Evolutionary conservation across 2,329 filamentous ascomycete genomes (phyloP).

Genomic region (Monilinia laxa): DNA sequence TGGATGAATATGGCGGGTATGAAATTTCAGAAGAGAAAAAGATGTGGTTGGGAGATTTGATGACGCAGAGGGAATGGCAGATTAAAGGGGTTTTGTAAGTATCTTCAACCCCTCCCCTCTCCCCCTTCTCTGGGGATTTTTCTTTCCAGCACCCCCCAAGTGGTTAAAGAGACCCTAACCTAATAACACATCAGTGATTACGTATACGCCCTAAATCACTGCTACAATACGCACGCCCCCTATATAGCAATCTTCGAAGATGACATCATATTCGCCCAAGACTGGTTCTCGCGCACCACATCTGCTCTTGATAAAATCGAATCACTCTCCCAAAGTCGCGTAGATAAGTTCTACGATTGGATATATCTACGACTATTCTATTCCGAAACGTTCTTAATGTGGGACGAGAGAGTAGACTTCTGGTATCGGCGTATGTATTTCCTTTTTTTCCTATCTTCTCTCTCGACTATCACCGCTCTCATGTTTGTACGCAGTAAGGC

Average conservation of each 20-base stretch:
- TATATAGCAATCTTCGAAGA: constrained; percentile 44
- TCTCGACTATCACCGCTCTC: not conserved
- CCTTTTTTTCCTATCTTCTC: constrained; percentile 12
- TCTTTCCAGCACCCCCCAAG: not conserved
- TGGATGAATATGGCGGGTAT: constrained; percentile 16
- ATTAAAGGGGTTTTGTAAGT: constrained; percentile 15
- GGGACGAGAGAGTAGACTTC: constrained; percentile 25
- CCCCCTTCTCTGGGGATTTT: no score
- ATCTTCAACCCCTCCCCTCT: no score
- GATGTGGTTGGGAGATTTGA: not conserved
- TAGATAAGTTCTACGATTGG: constrained; percentile 22
- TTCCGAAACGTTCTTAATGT: constrained; percentile 28
- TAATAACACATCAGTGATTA: constrained; percentile 36
- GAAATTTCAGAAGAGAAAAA: constrained; percentile 5
- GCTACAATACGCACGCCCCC: constrained; percentile 35
- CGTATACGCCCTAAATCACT: constrained; percentile 37
- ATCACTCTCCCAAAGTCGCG: constrained; percentile 11
- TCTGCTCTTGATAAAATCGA: constrained; percentile 25
- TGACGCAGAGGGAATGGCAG: constrained; percentile 15
- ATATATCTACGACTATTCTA: constrained; percentile 33
- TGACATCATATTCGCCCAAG: constrained; percentile 43
- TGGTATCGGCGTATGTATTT: constrained; percentile 25
- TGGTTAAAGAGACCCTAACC: not conserved
- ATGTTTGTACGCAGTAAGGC: constrained; percentile 7
- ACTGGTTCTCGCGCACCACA: constrained; percentile 41